Conservation (phyloP, 176 grass and related monocot genomes). For the Aegilops longissima region DNA sequence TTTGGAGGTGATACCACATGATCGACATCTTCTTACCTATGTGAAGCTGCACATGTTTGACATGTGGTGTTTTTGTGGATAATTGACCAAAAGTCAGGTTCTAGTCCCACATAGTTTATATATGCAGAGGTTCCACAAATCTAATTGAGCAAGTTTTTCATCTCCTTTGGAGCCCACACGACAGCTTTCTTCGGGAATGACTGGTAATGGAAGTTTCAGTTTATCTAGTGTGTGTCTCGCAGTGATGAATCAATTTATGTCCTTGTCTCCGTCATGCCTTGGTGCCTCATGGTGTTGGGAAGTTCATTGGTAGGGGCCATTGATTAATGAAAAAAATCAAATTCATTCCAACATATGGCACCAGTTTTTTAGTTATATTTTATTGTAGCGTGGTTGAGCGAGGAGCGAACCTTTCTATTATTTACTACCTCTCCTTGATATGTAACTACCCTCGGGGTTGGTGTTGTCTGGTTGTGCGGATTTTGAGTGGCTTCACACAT, state of each 20-base stretch:
- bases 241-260: background rate
- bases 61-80: background rate
- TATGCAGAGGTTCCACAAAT: background rate
- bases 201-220: constrained; percentile 8
- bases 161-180: constrained; percentile 10
- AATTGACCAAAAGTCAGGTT: background rate
- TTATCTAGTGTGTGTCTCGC: background rate
- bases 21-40: background rate
- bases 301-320: background rate
- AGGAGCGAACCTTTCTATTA: background rate
- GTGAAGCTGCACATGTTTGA: background rate
- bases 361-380: too few relatives aligned
- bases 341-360: background rate
- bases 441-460: background rate
- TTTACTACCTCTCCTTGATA: background rate
- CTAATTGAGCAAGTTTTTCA: background rate
- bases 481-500: too few relatives aligned
- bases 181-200: constrained; percentile 30
- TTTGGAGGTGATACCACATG: background rate
- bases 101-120: background rate
- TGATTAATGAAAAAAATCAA: background rate
- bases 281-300: background rate
- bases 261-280: constrained; percentile 30
- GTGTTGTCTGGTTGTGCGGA: background rate
- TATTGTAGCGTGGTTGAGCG: too few relatives aligned